A percentile compares a stretch with the other conserved stretches of the same genome.
Conservation (phyloP, 352 stramenopile genomes). For the Phytophthora kernoviae region DNA sequence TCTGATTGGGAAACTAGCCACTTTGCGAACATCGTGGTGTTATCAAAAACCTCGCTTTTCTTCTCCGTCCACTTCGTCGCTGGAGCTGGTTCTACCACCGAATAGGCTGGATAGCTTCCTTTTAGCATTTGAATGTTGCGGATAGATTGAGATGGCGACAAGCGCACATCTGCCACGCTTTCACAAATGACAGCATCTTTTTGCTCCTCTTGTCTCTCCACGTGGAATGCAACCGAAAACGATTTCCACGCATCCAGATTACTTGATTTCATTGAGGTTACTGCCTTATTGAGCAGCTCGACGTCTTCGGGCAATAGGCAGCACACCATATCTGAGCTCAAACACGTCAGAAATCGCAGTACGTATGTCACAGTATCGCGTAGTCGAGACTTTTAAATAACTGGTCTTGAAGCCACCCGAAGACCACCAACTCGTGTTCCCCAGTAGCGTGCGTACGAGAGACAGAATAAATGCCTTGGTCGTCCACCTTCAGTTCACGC, state of each 20-base stretch:
- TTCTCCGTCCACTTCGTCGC: constrained; percentile 21
- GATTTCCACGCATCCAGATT: constrained; percentile 45
- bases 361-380: constrained; percentile 74
- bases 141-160: neutral
- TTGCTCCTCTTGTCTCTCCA: constrained; percentile 54
- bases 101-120: constrained; percentile 41
- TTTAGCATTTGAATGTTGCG: constrained; percentile 33
- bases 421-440: constrained; percentile 44
- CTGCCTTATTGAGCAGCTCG: constrained; percentile 23
- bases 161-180: constrained; percentile 4
- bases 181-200: constrained; percentile 48
- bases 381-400: constrained; percentile 49
- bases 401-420: constrained; percentile 59
- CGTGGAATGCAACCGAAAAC: constrained; percentile 48
- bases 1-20: constrained; percentile 29
- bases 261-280: constrained; percentile 22
- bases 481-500: constrained; percentile 29
- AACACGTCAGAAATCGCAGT: constrained; percentile 64
- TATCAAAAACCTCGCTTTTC: constrained; percentile 14
- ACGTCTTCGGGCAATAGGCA: constrained; percentile 52
- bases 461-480: constrained; percentile 70
- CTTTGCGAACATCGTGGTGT: constrained; percentile 16
- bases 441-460: constrained; percentile 1
- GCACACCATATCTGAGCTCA: constrained; percentile 55
- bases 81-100: constrained; percentile 30